phyloP scores from a whole-genome alignment of 1,284 basidiomycete genomes.

The Ganoderma sinense region DNA sequence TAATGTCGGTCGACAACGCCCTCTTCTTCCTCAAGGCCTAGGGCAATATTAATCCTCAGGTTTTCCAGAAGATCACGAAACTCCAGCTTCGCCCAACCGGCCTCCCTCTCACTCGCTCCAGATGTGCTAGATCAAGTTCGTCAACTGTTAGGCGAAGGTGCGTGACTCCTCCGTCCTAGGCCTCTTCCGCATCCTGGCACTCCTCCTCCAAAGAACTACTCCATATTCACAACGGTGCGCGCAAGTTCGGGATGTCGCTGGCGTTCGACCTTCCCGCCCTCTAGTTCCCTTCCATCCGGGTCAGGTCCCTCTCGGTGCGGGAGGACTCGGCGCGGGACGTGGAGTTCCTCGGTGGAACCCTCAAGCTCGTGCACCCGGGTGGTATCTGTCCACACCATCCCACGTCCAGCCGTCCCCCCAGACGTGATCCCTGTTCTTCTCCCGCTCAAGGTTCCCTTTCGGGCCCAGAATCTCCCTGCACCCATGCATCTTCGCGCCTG shows the following conservation, averaged over 20 bases:
- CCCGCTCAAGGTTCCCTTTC: constrained; percentile 14
- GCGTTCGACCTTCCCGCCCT: not conserved
- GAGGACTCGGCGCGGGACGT: not conserved
- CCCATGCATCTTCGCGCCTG: constrained; percentile 17
- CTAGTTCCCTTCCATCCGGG: not conserved
- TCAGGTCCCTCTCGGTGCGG: not conserved
- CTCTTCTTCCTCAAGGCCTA: too few species aligned
- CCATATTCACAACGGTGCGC: too few species aligned
- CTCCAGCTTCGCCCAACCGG: too few species aligned
- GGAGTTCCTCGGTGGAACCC: not conserved
- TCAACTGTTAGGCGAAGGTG: too few species aligned
- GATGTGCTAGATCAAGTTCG: too few species aligned
- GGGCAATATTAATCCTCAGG: too few species aligned
- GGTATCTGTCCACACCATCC: constrained; percentile 23
- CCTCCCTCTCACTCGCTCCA: too few species aligned
- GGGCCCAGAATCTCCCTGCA: constrained; percentile 21
- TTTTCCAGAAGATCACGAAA: too few species aligned
- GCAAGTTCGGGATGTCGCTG: not conserved
- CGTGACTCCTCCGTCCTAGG: too few species aligned
- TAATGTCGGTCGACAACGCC: too few species aligned
- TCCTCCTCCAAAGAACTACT: not conserved
- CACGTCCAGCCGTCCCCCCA: not conserved
- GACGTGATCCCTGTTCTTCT: not conserved
- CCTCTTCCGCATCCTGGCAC: too few species aligned
- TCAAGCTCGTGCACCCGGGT: not conserved